phyloP scores from a whole-genome alignment of 1,284 basidiomycete genomes.

The Moesziomyces sp. region DNA sequence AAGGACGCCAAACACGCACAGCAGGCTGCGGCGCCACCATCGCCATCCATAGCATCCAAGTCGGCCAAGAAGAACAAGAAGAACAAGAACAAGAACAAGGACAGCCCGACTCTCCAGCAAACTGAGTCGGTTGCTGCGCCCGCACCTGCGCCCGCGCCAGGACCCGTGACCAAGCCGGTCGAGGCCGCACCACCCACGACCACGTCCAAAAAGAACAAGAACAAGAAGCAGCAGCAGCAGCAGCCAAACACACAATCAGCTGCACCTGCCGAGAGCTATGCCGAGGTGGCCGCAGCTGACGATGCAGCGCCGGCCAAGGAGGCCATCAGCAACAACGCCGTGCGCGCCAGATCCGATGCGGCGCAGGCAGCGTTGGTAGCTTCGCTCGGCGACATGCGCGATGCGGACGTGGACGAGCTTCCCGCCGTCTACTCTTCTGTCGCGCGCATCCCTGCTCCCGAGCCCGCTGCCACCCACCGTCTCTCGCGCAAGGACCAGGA shows the following conservation, averaged over 20 bases:
- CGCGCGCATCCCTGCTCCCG: constrained; percentile 35
- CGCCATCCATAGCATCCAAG: constrained; percentile 10
- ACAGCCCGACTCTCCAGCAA: neutral
- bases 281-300: constrained; percentile 10
- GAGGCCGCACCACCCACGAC: constrained; percentile 1
- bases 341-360: constrained; percentile 24
- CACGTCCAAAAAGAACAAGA: constrained; percentile 20
- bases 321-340: constrained; percentile 26
- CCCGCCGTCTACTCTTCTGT: constrained; percentile 28
- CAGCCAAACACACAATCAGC: constrained; percentile 5
- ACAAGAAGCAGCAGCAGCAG: constrained; percentile 14
- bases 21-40: neutral
- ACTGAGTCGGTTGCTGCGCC: neutral
- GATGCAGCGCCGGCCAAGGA: neutral
- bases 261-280: constrained; percentile 15
- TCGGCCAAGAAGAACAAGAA: constrained; percentile 30
- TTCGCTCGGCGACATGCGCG: constrained; percentile 42
- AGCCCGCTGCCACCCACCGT: constrained; percentile 10
- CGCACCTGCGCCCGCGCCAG: neutral
- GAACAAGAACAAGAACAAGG: constrained; percentile 21
- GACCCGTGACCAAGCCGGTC: neutral
- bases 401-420: constrained; percentile 36
- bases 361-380: constrained; percentile 21
- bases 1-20: constrained; percentile 1
- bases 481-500: constrained; percentile 31